Base-by-base conservation (phyloP, 2,329 filamentous ascomycete species). In the Ophiostoma perfectum region DNA sequence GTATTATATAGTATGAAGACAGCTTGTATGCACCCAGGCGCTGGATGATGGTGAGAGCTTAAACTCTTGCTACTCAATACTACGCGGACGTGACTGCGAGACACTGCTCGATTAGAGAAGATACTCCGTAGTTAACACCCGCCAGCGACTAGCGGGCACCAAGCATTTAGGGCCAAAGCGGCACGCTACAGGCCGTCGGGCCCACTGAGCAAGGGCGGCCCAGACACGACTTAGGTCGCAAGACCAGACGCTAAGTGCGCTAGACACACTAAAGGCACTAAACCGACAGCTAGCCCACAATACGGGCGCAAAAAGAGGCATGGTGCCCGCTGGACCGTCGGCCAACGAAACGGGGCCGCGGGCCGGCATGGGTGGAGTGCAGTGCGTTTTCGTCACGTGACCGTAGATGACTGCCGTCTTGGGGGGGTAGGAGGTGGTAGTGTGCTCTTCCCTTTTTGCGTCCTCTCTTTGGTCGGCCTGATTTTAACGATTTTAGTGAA, bases 321-420 rank as follows among this genome's bases (percentile, higher is more conserved):
- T 68, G 70, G 70, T 67, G 70, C 70, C 71, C 71, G 71, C 42
- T 71, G 52, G 67, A 71, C 68, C 68, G 68, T 64, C 70, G 60
- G 66, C 55, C 47, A 63, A 65, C 60, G 7, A 66, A 68, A 72
- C 70, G 70, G 70, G 71, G 68, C 39, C 2, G 39, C 60, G 60
- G 60, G 70, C 66, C 67, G 70, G 45, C 60, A 47, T 64, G 67
- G 58, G 71, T 72, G 71, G 70, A 66, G 70, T 67, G 71, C 71
- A 72, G 67, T 60, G 41, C 39, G 39, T 62, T 62, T 60, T 60
- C 16, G 5, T 70, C 71, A 72, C 70, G 71, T 72, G 71, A 72
- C 47, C 18, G 67, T 41, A 41, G 65, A 65, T 71, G 64, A 42
- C 49, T 69, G 60, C 68, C 65, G 44, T 52, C 58, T 49, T 65